phyloP scores from a whole-genome alignment of 139 green algal genomes.

The Tetraselmis striata region DNA sequence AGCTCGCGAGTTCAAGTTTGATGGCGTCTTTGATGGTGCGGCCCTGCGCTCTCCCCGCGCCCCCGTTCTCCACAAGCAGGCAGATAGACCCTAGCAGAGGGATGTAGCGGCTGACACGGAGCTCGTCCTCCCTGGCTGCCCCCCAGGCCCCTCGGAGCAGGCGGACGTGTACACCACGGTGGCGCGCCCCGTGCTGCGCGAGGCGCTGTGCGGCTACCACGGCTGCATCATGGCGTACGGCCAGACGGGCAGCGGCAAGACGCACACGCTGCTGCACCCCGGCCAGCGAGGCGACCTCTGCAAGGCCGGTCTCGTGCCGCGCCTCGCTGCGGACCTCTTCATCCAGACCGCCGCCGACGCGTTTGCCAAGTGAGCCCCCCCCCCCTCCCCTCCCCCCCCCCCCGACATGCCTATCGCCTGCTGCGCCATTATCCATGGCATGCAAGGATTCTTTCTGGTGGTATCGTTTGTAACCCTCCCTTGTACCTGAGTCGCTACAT shows the following conservation, averaged over 20 bases:
- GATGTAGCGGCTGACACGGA: too few species aligned
- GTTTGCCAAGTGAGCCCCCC: background rate
- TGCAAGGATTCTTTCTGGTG: too few species aligned
- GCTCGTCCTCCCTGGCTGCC: background rate
- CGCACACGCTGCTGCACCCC: conserved; percentile 5
- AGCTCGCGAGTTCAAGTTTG: background rate
- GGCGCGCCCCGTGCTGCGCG: background rate
- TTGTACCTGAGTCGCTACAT: too few species aligned
- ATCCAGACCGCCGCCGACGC: background rate
- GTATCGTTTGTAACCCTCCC: too few species aligned
- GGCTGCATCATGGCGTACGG: conserved; percentile 49
- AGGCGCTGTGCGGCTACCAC: conserved; percentile 33
- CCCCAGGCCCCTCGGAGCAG: background rate
- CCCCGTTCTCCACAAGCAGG: too few species aligned
- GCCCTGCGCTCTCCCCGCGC: too few species aligned
- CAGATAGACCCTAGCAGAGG: too few species aligned
- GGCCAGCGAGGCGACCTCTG: background rate
- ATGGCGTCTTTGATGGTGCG: background rate
- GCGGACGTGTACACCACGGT: background rate
- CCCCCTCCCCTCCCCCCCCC: too few species aligned
- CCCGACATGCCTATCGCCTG: too few species aligned
- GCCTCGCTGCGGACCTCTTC: background rate
- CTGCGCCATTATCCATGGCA: too few species aligned
- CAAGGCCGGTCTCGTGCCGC: background rate
- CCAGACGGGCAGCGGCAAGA: conserved; percentile 75